phyloP scores from a whole-genome alignment of 192 early-diverging fungal species.

The Backusella luteola region DNA sequence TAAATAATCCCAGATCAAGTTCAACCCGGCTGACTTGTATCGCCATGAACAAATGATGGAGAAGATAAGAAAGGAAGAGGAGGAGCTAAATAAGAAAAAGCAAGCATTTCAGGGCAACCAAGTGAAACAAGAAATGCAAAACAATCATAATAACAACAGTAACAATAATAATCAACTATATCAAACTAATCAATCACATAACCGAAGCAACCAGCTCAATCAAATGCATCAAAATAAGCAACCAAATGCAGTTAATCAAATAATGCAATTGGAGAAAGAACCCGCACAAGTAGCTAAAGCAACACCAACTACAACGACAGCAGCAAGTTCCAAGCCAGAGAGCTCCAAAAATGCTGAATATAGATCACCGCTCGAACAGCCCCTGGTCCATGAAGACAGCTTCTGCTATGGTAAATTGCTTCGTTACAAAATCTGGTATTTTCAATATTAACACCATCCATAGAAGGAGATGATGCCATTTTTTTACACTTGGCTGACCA shows the following conservation, averaged over 20 bases:
- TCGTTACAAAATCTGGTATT: background rate
- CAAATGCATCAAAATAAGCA: background rate
- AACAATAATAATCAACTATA: too few species aligned
- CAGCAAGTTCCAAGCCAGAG: background rate
- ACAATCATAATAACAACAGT: too few species aligned
- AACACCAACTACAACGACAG: background rate
- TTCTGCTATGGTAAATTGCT: conserved; percentile 9
- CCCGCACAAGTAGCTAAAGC: background rate
- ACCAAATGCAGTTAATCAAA: background rate
- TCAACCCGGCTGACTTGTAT: background rate
- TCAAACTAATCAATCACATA: background rate
- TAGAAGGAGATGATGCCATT: conserved; percentile 9
- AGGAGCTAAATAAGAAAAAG: background rate
- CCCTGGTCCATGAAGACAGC: conserved; percentile 12
- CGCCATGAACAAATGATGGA: conserved; percentile 9
- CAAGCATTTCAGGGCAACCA: background rate
- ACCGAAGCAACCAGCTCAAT: background rate
- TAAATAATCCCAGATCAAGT: background rate
- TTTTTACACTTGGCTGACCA: conserved; percentile 1
- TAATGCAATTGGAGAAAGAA: too few species aligned
- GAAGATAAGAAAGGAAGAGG: background rate
- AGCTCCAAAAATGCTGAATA: background rate
- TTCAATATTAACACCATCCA: background rate
- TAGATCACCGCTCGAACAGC: background rate
- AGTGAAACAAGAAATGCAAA: background rate